Base-by-base conservation (phyloP, 2,329 filamentous ascomycete species). In the Colletotrichum gigasporum region DNA sequence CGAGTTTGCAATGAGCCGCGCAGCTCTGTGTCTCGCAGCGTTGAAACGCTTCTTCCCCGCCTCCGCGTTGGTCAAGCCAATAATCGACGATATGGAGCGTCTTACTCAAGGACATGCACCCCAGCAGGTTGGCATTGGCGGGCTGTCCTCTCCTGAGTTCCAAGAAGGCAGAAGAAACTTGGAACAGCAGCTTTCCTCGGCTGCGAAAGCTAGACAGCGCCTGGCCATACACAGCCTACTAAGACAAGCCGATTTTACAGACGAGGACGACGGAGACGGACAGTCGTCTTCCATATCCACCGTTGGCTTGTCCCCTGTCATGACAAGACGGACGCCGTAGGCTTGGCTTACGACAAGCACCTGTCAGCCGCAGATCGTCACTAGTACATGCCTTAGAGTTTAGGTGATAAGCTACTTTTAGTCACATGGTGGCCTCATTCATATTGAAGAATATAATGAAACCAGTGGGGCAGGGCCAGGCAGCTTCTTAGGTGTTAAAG, bases 141-240 rank as follows among this genome's bases (percentile, higher is more conserved):
- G 62, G 1, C 72, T 71, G 9, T 65, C 67, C 0, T 61, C 58
- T 8, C 59, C 59, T 0, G 42, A 65, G 44, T 57, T 61, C 7
- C 28, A 52, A 14, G 47, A 58, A 41, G 48, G 55, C 14, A 41
- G 47, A 8, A 22, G 55, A 10, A 53, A 41, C 20, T n/a, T 58
- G 41, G 48, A 66, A 45, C 14, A 55, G 18, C 55, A 67, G 24
- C 62, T 70, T 3, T 71, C 69, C 6, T 54, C 65, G 16, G 70
- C 68, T 4, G 71, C 69, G 7, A 66, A 63, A 10, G 65, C 65
- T 8, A 58, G 70, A 26, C 64, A 71, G 51, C 52, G 68, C 30
- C 65, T 75, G 22, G 72, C 72, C 2, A 69, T 74, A 9, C 73
- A 75, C 47, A 75, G 73, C 35, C 67, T 74, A 3, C 63, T 75